Conservation (phyloP, 352 stramenopile genomes). For the Pythium apleroticum region DNA sequence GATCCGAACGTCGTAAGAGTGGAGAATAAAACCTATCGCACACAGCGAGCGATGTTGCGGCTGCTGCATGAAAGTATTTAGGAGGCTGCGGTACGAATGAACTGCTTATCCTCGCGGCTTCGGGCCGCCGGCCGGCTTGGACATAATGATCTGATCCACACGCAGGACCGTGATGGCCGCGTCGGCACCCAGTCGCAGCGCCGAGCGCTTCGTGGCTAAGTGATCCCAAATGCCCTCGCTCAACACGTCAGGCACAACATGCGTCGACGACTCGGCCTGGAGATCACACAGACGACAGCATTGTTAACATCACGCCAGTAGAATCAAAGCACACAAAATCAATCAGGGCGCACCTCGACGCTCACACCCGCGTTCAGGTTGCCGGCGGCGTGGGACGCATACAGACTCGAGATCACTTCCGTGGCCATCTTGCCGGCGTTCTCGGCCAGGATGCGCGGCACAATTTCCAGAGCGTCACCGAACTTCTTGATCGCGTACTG, state of each 20-base stretch:
- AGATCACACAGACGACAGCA: conserved; percentile 14
- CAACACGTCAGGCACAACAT: conserved; percentile 80
- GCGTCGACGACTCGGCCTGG: conserved; percentile 72
- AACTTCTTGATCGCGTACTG: conserved; percentile 99
- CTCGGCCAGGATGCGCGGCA: conserved; percentile 97
- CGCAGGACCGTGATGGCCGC: conserved; percentile 97
- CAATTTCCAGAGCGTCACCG: conserved; percentile 97
- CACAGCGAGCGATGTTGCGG: conserved; percentile 4
- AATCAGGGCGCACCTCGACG: conserved; percentile 74
- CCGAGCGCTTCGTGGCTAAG: conserved; percentile 95
- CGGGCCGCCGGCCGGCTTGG: conserved; percentile 93
- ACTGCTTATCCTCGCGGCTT: conserved; percentile 88
- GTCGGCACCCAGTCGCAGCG: conserved; percentile 97
- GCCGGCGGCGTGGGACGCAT: conserved; percentile 93
- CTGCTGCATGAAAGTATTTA: conserved; percentile 20
- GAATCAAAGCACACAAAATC: conserved; percentile 14
- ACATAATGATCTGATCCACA: conserved; percentile 99
- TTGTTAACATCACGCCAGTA: no score
- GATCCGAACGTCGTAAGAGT: background rate
- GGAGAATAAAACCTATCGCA: conserved; percentile 26
- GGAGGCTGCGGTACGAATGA: background rate
- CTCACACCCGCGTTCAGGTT: conserved; percentile 93
- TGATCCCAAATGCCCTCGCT: conserved; percentile 91
- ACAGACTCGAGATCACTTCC: conserved; percentile 93
- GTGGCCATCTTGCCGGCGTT: conserved; percentile 96